Conservation (phyloP, 1,284 basidiomycete genomes). For the Sporisorium exsertum region DNA sequence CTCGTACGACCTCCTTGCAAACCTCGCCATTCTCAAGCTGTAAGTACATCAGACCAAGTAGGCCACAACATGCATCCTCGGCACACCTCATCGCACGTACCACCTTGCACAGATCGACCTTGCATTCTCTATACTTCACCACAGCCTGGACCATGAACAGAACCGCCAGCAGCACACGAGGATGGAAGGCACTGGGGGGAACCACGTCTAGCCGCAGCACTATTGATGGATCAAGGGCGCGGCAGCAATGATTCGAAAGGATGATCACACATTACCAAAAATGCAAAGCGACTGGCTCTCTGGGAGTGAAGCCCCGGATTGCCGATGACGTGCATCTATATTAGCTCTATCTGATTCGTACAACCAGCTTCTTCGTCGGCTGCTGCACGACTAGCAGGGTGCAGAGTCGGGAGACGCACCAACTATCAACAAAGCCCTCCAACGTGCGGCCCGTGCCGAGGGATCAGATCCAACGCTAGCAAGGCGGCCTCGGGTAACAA, state of each 20-base stretch:
- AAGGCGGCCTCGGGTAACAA: not conserved
- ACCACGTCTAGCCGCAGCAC: not conserved
- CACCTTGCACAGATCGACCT: not conserved
- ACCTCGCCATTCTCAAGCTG: constrained; percentile 88
- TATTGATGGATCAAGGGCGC: too few relatives aligned
- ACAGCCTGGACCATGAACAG: not conserved
- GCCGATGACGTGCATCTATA: constrained; percentile 59
- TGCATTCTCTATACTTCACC: not conserved
- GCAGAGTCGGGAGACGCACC: not conserved
- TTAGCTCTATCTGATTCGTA: constrained; percentile 68
- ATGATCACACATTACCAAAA: constrained; percentile 44
- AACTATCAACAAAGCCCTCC: not conserved
- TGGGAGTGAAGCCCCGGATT: constrained; percentile 60
- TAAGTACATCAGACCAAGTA: constrained; percentile 66
- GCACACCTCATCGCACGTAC: constrained; percentile 11
- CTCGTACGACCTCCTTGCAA: constrained; percentile 92
- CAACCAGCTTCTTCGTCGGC: not conserved
- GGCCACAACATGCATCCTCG: not conserved
- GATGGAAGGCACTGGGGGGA: not conserved
- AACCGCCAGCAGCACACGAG: not conserved
- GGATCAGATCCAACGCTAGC: not conserved
- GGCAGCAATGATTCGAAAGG: constrained; percentile 10
- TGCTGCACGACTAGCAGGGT: not conserved
- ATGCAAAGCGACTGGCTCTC: constrained; percentile 52
- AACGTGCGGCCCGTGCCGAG: constrained; percentile 16